Evolutionary conservation across 345 rosid genomes (phyloP).

Genomic region (Citrus glauca): DNA sequence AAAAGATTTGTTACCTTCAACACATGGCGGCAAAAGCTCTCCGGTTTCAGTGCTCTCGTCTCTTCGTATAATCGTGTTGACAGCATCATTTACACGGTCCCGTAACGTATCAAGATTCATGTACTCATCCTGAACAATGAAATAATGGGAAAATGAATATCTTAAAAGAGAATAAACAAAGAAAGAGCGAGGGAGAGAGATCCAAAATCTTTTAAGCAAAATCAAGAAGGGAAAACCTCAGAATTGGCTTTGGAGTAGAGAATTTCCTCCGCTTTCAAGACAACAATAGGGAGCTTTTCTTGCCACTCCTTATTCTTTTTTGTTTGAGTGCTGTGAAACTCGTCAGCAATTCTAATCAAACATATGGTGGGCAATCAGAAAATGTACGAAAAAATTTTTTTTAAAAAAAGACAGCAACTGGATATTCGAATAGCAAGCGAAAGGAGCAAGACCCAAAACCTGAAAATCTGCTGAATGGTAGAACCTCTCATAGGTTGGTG

Average conservation of each 20-base stretch:
- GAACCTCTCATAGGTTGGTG: constrained; percentile 90
- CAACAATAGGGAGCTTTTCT: constrained; percentile 82
- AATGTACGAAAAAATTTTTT: constrained; percentile 6
- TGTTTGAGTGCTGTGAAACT: constrained; percentile 56
- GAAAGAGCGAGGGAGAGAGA: background rate
- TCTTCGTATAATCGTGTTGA: constrained; percentile 83
- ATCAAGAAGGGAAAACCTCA: constrained; percentile 49
- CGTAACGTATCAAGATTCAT: constrained; percentile 66
- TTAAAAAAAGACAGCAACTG: background rate
- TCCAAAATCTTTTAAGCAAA: constrained; percentile 17
- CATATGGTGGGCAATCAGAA: constrained; percentile 20
- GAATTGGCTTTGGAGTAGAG: constrained; percentile 97
- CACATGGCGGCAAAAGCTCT: constrained; percentile 91
- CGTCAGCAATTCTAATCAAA: constrained; percentile 64
- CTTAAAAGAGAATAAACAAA: constrained; percentile 6
- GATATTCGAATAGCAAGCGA: background rate
- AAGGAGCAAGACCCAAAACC: constrained; percentile 44
- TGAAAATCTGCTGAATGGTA: constrained; percentile 85
- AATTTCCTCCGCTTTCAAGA: constrained; percentile 86
- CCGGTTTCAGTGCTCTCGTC: constrained; percentile 84
- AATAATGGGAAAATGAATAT: constrained; percentile 4
- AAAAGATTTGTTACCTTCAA: constrained; percentile 63
- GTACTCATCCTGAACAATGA: constrained; percentile 65
- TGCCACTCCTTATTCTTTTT: constrained; percentile 91
- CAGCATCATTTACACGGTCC: constrained; percentile 93